Conservation (phyloP, 2,329 filamentous ascomycete species). For the Sporothrix euskadiensis region DNA sequence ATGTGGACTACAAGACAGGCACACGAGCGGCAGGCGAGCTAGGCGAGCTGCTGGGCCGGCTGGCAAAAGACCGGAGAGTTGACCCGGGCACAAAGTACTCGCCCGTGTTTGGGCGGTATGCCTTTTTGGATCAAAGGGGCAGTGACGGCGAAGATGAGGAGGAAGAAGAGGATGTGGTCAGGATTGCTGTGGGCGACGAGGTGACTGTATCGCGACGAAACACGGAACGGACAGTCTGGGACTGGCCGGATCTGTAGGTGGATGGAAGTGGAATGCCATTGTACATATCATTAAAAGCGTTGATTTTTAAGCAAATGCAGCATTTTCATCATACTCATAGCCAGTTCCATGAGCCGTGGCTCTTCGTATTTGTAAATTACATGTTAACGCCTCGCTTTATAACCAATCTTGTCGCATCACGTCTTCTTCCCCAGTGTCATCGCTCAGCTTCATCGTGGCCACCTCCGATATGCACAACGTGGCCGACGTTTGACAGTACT, state of each 20-base stretch:
- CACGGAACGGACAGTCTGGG: conserved; percentile 54
- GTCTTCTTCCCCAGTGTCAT: neutral
- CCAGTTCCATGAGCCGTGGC: too few species aligned
- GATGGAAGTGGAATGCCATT: neutral
- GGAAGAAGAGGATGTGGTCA: conserved; percentile 34
- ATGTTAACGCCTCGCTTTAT: neutral
- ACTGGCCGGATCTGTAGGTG: conserved; percentile 45
- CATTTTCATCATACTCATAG: neutral
- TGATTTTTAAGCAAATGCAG: neutral
- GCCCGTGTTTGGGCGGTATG: conserved; percentile 73
- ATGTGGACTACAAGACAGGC: conserved; percentile 70
- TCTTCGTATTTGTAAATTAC: too few species aligned
- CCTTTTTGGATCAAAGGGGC: conserved; percentile 51
- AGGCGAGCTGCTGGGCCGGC: conserved; percentile 66
- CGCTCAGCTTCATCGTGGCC: neutral
- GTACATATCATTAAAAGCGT: neutral
- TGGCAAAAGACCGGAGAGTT: conserved; percentile 69
- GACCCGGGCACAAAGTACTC: conserved; percentile 67
- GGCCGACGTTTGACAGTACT: conserved; percentile 1
- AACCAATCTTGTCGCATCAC: too few species aligned
- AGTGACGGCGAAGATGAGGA: conserved; percentile 28
- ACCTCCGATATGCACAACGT: neutral
- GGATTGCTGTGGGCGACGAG: conserved; percentile 51
- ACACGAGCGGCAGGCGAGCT: conserved; percentile 56
- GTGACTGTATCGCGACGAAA: conserved; percentile 54